Base-by-base conservation (phyloP, 176 grass and related monocot genomes). In the Hyparrhenia diplandra region DNA sequence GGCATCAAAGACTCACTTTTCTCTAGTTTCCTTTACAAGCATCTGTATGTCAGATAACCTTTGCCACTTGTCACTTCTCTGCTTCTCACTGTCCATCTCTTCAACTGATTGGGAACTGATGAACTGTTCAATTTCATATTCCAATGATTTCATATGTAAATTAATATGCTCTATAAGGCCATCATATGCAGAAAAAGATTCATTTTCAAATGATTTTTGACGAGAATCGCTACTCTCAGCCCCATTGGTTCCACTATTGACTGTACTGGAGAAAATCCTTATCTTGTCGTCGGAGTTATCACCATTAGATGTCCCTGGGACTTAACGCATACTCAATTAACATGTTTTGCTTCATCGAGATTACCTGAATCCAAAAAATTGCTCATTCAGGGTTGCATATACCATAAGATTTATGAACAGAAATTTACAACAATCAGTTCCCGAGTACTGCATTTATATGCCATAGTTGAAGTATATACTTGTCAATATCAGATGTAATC, bases 281-380 rank as follows among this genome's bases (percentile, higher is more conserved):
- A 91, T 76, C 39, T 87, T 59, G 13, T 76, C 55, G 65, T 55
- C 60, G 16, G 81, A 89, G 13, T 64, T 71, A 40, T 87, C 43
- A 27, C 24, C 65, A 49, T 51, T 57, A 40, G 72, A 13, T 21
- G 24, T 81, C 74, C 72, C 73, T 72, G 84, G 84, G 78, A 69
- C 63, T 73, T 84, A 89, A 87, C 3, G 85, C 79, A 6, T 82
- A 83, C 52, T 89, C 88, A 67, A 98, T 98, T 82, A 98, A 85
- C 83, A 93, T 89, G 74, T 84, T 95, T 80, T 98, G 89, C 82
- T 98, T 95, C 69, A 91, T 45, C 1, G 90, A 95, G 88, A 98
- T 98, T 35, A 82, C 92, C 95, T 93, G 90, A 47, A 88, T 84
- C 73, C 41, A 83, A 65, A 89, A 77, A 89, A 16, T 57, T 21